phyloP scores from a whole-genome alignment of 495 filamentous ascomycete species.

The Pyronema domesticum region DNA sequence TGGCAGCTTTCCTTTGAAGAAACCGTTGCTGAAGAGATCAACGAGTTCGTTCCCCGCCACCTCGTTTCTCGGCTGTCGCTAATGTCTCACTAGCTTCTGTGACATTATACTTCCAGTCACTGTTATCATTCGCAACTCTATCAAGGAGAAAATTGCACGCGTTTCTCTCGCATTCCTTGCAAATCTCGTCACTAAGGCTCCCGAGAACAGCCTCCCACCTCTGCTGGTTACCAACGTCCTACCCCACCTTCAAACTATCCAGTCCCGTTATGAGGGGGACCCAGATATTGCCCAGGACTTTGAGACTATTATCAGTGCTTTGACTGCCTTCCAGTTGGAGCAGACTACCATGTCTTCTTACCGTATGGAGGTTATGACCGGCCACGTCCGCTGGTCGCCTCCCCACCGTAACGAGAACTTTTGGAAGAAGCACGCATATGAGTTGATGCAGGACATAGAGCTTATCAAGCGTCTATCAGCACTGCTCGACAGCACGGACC shows the following conservation, averaged over 20 bases:
- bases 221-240: slow-evolving; percentile 44
- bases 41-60: slow-evolving; percentile 11
- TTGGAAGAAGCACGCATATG: slow-evolving; percentile 89
- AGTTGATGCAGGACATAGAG: slow-evolving; percentile 74
- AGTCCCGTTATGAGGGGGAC: slow-evolving; percentile 54
- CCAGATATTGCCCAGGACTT: slow-evolving; percentile 80
- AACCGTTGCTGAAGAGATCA: slow-evolving; percentile 53
- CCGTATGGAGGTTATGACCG: slow-evolving; percentile 69
- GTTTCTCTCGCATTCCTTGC: slow-evolving; percentile 73
- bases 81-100: slow-evolving; percentile 45
- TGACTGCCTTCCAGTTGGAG: slow-evolving; percentile 86
- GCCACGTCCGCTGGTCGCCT: slow-evolving; percentile 86
- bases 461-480: slow-evolving; percentile 75
- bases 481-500: slow-evolving; percentile 41
- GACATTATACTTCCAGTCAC: slow-evolving; percentile 83
- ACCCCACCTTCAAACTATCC: slow-evolving; percentile 58
- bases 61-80: not conserved
- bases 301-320: slow-evolving; percentile 49
- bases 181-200: slow-evolving; percentile 49
- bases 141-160: slow-evolving; percentile 94
- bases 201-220: slow-evolving; percentile 47
- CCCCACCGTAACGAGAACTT: slow-evolving; percentile 79
- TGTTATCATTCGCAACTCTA: slow-evolving; percentile 72
- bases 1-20: slow-evolving; percentile 96
- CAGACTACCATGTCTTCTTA: slow-evolving; percentile 98